Conservation (phyloP, 148 eudicot genomes). For the Vaccinium corymbosum region DNA sequence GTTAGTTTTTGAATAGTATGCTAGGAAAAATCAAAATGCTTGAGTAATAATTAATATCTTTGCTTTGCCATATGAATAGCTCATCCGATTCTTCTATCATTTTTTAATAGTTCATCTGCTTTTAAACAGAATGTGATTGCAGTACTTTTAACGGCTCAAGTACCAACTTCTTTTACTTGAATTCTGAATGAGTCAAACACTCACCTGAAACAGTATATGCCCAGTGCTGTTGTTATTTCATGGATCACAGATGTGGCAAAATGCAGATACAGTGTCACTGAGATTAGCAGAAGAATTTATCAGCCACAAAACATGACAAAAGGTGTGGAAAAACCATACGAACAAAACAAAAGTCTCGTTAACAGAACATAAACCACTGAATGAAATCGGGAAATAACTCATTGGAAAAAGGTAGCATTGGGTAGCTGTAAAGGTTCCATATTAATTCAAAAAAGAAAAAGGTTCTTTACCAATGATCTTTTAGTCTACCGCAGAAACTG, state of each 20-base stretch:
- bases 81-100: background rate
- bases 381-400: background rate
- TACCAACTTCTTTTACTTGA: background rate
- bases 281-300: constrained; percentile 15
- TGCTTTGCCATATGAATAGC: background rate
- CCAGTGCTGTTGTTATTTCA: constrained; percentile 82
- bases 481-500: background rate
- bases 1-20: background rate
- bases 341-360: background rate
- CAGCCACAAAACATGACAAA: constrained; percentile 6
- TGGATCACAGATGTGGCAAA: constrained; percentile 76
- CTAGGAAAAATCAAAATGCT: background rate
- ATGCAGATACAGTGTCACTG: constrained; percentile 70
- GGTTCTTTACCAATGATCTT: background rate
- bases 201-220: constrained; percentile 88
- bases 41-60: background rate
- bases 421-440: background rate
- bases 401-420: background rate
- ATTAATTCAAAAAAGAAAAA: no score
- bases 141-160: constrained; percentile 3
- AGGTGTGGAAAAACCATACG: background rate
- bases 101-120: background rate
- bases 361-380: background rate
- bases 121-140: background rate
- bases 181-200: background rate